Percentiles rank a stretch among this genome's conserved stretches.
Evolutionary conservation across 192 early-diverging fungal species (phyloP).

Genomic region (Oehlia diaphana): DNA sequence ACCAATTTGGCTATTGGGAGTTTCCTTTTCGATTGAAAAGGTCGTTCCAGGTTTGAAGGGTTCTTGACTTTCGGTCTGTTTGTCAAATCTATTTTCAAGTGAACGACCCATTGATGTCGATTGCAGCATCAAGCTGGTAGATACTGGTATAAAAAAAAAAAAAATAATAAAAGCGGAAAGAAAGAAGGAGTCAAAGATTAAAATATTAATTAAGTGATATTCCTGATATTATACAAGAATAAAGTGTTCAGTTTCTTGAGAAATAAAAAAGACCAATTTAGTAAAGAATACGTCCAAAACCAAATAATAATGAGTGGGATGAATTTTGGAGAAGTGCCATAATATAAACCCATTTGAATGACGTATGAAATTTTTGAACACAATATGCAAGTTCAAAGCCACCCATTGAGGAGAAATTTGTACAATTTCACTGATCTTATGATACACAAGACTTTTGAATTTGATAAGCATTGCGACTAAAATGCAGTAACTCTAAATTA

Average conservation of each 20-base stretch:
- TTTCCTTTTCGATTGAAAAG: background rate
- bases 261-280: background rate
- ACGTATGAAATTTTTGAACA: background rate
- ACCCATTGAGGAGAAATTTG: constrained; percentile 1
- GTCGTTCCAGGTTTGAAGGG: background rate
- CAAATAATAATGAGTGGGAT: background rate
- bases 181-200: background rate
- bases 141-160: background rate
- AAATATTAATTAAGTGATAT: background rate
- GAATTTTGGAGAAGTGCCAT: background rate
- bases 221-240: background rate
- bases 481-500: too few species aligned
- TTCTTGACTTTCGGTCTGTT: constrained; percentile 8
- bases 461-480: background rate
- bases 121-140: background rate
- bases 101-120: constrained; percentile 6
- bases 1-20: constrained; percentile 1
- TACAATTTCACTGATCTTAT: background rate
- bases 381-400: background rate
- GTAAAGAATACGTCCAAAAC: background rate
- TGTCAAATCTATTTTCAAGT: constrained; percentile 3
- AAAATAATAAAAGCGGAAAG: background rate
- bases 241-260: background rate
- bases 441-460: background rate
- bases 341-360: background rate